Evolutionary conservation across 2,329 filamentous ascomycete species (phyloP).

Genomic region (Nemania sp.): DNA sequence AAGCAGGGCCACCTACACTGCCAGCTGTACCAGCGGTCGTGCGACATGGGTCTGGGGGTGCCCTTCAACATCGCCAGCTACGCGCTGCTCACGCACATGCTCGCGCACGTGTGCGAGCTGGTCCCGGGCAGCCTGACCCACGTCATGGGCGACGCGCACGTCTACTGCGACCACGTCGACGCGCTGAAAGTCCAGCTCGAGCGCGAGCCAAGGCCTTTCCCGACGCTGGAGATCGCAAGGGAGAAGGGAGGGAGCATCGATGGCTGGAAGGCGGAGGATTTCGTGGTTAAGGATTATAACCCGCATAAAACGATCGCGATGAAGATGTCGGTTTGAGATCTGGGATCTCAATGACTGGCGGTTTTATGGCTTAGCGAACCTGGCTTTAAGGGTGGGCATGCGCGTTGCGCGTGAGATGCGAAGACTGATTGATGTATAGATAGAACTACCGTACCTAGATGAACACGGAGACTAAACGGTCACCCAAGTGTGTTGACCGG

Average conservation of each 20-base stretch:
- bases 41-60: constrained; percentile 95
- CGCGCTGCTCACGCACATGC: constrained; percentile 91
- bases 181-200: constrained; percentile 79
- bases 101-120: constrained; percentile 83
- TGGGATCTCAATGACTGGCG: background rate
- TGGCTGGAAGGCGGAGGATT: constrained; percentile 86
- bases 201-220: constrained; percentile 80
- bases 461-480: background rate
- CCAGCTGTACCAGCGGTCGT: constrained; percentile 88
- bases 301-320: constrained; percentile 92
- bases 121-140: constrained; percentile 87
- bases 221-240: constrained; percentile 71
- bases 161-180: constrained; percentile 91
- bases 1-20: constrained; percentile 76
- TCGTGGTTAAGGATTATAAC: constrained; percentile 83
- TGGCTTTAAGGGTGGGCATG: background rate
- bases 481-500: background rate
- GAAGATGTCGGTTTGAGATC: constrained; percentile 88
- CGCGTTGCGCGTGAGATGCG: background rate
- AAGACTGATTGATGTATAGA: background rate
- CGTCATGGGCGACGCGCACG: constrained; percentile 97
- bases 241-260: constrained; percentile 78
- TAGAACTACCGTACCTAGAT: background rate
- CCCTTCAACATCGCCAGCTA: constrained; percentile 98
- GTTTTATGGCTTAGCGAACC: too few relatives aligned